Evolutionary conservation across 768 basidiomycete genomes (phyloP).

Genomic region (Leucogyrophana mollusca): DNA sequence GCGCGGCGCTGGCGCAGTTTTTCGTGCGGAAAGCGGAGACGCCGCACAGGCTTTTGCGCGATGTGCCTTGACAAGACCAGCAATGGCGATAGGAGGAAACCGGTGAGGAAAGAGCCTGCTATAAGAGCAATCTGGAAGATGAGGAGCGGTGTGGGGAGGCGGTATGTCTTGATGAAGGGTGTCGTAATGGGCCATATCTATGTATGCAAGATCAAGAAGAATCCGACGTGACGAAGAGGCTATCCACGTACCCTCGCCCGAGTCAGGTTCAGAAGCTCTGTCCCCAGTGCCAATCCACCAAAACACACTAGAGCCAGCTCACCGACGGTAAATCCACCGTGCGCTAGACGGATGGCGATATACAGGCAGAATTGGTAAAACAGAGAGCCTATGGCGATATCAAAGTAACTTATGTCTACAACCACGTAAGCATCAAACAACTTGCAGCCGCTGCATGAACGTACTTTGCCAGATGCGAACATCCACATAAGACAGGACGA

Average conservation of each 20-base stretch:
- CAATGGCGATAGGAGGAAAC: conserved; percentile 91
- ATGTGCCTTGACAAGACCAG: conserved; percentile 90
- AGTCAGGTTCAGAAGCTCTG: conserved; percentile 86
- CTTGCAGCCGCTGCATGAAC: conserved; percentile 1
- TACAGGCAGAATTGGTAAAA: conserved; percentile 95
- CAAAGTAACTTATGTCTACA: conserved; percentile 75
- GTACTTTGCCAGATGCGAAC: conserved; percentile 68
- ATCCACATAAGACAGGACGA: conserved; percentile 39
- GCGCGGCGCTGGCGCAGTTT: conserved; percentile 79
- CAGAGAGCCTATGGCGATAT: conserved; percentile 66
- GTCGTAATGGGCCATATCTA: conserved; percentile 82
- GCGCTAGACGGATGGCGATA: conserved; percentile 82
- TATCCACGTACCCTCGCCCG: conserved; percentile 63
- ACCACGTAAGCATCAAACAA: conserved; percentile 6
- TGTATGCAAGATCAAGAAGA: conserved; percentile 4
- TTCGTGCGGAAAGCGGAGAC: conserved; percentile 80
- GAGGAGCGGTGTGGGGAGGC: conserved; percentile 88
- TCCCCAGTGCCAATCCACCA: conserved; percentile 81
- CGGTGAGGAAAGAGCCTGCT: conserved; percentile 88
- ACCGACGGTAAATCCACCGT: conserved; percentile 93
- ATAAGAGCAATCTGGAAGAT: conserved; percentile 92
- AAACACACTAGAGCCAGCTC: conserved; percentile 89
- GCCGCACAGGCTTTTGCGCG: conserved; percentile 80
- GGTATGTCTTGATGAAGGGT: conserved; percentile 86
- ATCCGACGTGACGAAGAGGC: neutral